These are phyloP conservation scores for Umbelopsis isabellina DNA, from an alignment of 192 early-diverging fungal species.

Conservation along the genomic window DNA sequence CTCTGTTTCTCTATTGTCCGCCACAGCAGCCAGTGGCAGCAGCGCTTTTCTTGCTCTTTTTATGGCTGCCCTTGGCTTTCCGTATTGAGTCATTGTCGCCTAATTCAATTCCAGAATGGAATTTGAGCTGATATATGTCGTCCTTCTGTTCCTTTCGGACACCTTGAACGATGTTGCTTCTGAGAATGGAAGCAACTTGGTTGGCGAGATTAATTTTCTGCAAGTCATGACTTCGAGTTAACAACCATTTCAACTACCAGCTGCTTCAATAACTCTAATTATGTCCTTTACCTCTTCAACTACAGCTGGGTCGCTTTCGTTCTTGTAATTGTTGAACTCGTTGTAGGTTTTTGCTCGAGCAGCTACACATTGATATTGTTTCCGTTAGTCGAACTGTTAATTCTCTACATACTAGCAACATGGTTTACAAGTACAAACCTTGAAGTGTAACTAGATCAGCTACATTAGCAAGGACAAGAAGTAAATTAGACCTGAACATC, in stretches of 20 bases:
- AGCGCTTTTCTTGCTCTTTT: constrained; percentile 18
- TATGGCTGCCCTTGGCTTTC: constrained; percentile 31
- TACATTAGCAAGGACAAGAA: not conserved
- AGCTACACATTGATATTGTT: constrained; percentile 11
- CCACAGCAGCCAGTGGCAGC: constrained; percentile 22
- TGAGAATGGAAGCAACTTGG: constrained; percentile 31
- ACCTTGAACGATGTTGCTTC: constrained; percentile 34
- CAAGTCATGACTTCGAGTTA: not conserved
- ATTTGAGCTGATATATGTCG: not conserved
- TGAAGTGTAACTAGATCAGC: constrained; percentile 25
- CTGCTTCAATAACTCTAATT: too few relatives aligned
- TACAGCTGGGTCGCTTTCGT: constrained; percentile 34
- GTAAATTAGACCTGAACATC: not conserved
- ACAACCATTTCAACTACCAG: not conserved
- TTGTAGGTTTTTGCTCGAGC: constrained; percentile 33
- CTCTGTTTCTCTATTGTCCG: constrained; percentile 6
- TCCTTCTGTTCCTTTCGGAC: constrained; percentile 24
- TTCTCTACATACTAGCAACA: not conserved
- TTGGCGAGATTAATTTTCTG: constrained; percentile 37
- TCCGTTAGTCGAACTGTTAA: not conserved
- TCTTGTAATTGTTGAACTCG: constrained; percentile 32
- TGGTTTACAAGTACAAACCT: constrained; percentile 18
- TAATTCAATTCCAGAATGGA: constrained; percentile 25
- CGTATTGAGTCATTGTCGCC: constrained; percentile 42
- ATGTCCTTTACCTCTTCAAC: constrained; percentile 31